These are phyloP conservation scores for Flagelloscypha sp. DNA, from an alignment of 768 basidiomycete genomes.

Conservation along the genomic window DNA sequence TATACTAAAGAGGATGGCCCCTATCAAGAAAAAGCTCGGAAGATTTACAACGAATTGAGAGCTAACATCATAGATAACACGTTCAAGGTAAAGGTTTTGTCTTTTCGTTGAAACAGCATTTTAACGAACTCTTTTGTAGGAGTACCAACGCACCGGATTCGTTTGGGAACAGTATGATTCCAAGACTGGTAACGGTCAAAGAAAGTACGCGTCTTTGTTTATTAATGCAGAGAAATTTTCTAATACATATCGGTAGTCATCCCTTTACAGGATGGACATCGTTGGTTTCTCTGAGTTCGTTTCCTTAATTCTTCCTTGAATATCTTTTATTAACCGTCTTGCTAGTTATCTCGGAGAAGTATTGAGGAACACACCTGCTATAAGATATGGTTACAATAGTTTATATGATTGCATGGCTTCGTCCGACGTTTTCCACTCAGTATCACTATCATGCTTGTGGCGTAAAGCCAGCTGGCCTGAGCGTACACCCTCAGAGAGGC, in stretches of 20 bases:
- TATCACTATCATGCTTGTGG: no score
- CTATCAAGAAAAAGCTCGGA: slow-evolving; percentile 59
- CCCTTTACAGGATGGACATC: slow-evolving; percentile 98
- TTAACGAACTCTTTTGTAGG: slow-evolving; percentile 33
- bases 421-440: no score
- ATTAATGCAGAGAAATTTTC: slow-evolving; percentile 2
- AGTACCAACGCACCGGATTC: slow-evolving; percentile 88
- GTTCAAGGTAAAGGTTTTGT: slow-evolving; percentile 43
- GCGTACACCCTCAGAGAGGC: no score
- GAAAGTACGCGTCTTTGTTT: slow-evolving; percentile 32
- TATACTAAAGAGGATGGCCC: slow-evolving; percentile 80
- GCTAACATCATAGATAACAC: slow-evolving; percentile 83
- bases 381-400: no score
- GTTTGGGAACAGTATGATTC: slow-evolving; percentile 98
- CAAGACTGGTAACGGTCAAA: slow-evolving; percentile 67
- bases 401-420: no score
- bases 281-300: slow-evolving; percentile 78
- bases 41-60: slow-evolving; percentile 76
- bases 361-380: slow-evolving; percentile 25
- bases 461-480: no score
- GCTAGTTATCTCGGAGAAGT: slow-evolving; percentile 63
- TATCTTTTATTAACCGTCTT: slow-evolving; percentile 7
- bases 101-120: neutral
- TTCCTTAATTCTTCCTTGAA: neutral
- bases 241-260: slow-evolving; percentile 44